Evolutionary conservation across 495 filamentous ascomycete genomes (phyloP).

Genomic region (Podospora tetraspora): DNA sequence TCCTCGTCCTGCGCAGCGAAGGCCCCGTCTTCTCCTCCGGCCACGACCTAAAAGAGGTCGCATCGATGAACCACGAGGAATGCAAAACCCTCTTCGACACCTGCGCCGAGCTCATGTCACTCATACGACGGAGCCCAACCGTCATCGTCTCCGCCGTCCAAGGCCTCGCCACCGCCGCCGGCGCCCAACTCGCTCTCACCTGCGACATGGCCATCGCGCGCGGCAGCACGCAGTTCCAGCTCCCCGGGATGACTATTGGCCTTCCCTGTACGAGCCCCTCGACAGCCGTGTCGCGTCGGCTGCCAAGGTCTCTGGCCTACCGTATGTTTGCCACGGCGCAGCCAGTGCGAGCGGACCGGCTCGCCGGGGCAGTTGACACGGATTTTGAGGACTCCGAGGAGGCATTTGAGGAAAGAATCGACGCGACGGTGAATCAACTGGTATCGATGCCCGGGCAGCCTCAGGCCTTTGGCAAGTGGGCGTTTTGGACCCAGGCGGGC

Average conservation of each 20-base stretch:
- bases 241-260: constrained; percentile 25
- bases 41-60: constrained; percentile 24
- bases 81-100: constrained; percentile 19
- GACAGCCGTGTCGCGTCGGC: constrained; percentile 16
- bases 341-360: constrained; percentile 11
- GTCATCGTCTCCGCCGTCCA: constrained; percentile 20
- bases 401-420: constrained; percentile 16
- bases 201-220: constrained; percentile 23
- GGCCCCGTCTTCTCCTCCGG: constrained; percentile 28
- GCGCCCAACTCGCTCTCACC: constrained; percentile 26
- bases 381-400: background rate
- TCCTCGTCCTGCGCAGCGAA: constrained; percentile 21
- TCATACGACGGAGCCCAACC: constrained; percentile 25
- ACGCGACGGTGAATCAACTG: constrained; percentile 13
- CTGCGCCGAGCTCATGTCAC: constrained; percentile 26
- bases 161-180: constrained; percentile 25
- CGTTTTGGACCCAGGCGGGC: constrained; percentile 25
- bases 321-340: constrained; percentile 22
- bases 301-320: constrained; percentile 15
- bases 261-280: constrained; percentile 27
- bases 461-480: constrained; percentile 29
- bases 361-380: constrained; percentile 17
- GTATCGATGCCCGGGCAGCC: constrained; percentile 20
- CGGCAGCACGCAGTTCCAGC: constrained; percentile 9
- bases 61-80: background rate